A percentile compares a stretch with the other conserved stretches of the same genome.
Evolutionary conservation across 371 early-diverging fungal species (phyloP).

Genomic region (Batkoa obscura): DNA sequence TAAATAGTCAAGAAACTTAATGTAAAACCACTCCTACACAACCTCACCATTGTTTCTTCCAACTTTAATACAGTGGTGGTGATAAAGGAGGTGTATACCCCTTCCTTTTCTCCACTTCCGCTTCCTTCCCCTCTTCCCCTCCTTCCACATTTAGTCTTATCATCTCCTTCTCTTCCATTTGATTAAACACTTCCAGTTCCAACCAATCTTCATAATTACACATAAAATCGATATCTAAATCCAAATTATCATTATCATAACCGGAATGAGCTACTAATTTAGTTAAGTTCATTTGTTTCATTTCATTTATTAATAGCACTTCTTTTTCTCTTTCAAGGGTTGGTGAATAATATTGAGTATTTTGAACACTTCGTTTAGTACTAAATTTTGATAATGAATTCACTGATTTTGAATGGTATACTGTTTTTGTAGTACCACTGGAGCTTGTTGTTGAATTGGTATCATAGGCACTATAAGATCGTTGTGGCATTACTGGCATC

Average conservation of each 20-base stretch:
- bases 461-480: not conserved
- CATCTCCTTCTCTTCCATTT: too few relatives aligned
- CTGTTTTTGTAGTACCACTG: not conserved
- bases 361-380: not conserved
- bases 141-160: too few relatives aligned
- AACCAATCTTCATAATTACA: slow-evolving; percentile 3
- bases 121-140: too few relatives aligned
- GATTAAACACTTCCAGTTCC: slow-evolving; percentile 1
- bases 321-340: not conserved
- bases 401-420: not conserved
- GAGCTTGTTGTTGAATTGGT: not conserved
- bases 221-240: not conserved
- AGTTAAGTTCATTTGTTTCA: not conserved
- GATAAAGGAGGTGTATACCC: too few relatives aligned
- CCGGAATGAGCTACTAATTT: too few relatives aligned
- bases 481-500: not conserved
- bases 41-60: too few relatives aligned
- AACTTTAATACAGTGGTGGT: too few relatives aligned
- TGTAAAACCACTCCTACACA: too few relatives aligned
- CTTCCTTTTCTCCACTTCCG: too few relatives aligned
- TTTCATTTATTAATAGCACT: not conserved
- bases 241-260: not conserved
- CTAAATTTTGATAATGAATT: not conserved
- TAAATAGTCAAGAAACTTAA: too few relatives aligned
- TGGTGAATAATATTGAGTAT: too few relatives aligned